Base-by-base conservation (phyloP, 352 stramenopile genomes). In the Pythium coloratum region DNA sequence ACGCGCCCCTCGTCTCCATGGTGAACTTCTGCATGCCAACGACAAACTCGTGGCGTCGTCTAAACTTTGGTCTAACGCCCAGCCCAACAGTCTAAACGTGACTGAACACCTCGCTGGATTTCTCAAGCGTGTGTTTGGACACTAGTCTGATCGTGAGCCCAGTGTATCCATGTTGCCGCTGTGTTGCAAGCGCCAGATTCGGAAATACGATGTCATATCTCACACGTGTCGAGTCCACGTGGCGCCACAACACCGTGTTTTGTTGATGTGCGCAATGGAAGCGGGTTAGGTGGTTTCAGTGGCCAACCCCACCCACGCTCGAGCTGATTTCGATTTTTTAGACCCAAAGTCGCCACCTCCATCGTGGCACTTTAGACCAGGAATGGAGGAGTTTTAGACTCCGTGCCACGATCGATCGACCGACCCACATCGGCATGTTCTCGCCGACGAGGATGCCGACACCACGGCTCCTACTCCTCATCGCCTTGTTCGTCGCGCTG, bases 231-330 rank as follows among this genome's bases (percentile, higher is more conserved):
- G 42, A 24, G 28, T 30, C 28, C 28, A 30, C 28, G 28, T 30
- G 28, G 28, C 28, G 28, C 16, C 5, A 24, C 6, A 8, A 20
- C 42, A 49, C 8, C 42, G 14, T 49, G 16, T 49, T 49, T 20
- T 49, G 42, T 8, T 8, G 18, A 49, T 20, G 14, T 49, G 42
- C 1, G 14, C 42, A 24, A 20, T 49, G 49, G 28, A 55, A 55
- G 49, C 49, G 49, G 49, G 49, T 55, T 55, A 55, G 49, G 49
- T 55, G 20, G 49, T 55, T 55, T 55, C 49, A 55, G 49, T 49
- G 42, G 42, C 42, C 42, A 49, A 49, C 42, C 42, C 42, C 12
- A 49, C 16, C 2, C 42, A 40, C 34, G 34, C 34, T 30, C 34
- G 34, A 2, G 42, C 42, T 49, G 42, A 49, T 49, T 49, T 49